A percentile compares a stretch with the other conserved stretches of the same genome.
Conservation (phyloP, 768 basidiomycete species). For the Trametes sanguinea region DNA sequence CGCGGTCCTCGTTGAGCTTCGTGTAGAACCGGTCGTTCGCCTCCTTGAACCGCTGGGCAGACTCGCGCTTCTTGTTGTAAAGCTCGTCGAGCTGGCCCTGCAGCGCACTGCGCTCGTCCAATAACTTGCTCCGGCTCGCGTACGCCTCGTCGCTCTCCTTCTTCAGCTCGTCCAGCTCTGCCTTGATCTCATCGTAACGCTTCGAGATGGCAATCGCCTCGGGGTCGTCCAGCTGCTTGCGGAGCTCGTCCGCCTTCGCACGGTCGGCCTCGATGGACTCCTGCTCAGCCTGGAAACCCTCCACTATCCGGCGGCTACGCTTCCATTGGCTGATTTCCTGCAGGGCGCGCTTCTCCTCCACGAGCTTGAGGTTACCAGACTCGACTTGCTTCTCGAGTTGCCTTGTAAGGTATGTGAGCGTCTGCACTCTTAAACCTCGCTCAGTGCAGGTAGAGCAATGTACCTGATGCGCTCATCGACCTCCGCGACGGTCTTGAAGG, state of each 20-base stretch:
- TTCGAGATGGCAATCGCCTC: slow-evolving; percentile 80
- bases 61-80: slow-evolving; percentile 77
- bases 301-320: slow-evolving; percentile 73
- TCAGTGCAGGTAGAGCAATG: slow-evolving; percentile 27
- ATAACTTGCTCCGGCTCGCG: slow-evolving; percentile 77
- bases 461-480: slow-evolving; percentile 88
- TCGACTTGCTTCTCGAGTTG: slow-evolving; percentile 89
- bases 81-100: slow-evolving; percentile 70
- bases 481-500: slow-evolving; percentile 81
- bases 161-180: slow-evolving; percentile 84
- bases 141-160: slow-evolving; percentile 85
- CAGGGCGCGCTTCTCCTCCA: slow-evolving; percentile 95
- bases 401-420: slow-evolving; percentile 41
- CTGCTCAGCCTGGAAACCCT: slow-evolving; percentile 79
- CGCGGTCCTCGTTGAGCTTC: slow-evolving; percentile 88
- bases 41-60: slow-evolving; percentile 70
- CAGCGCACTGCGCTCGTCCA: slow-evolving; percentile 80
- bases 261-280: slow-evolving; percentile 81
- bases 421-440: neutral
- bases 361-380: slow-evolving; percentile 87
- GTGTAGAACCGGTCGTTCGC: slow-evolving; percentile 79
- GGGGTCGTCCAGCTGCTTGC: slow-evolving; percentile 87
- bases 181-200: slow-evolving; percentile 78
- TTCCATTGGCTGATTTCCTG: slow-evolving; percentile 78
- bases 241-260: slow-evolving; percentile 71